phyloP scores from a whole-genome alignment of 441 rosid genomes.

The Viola pubescens region DNA sequence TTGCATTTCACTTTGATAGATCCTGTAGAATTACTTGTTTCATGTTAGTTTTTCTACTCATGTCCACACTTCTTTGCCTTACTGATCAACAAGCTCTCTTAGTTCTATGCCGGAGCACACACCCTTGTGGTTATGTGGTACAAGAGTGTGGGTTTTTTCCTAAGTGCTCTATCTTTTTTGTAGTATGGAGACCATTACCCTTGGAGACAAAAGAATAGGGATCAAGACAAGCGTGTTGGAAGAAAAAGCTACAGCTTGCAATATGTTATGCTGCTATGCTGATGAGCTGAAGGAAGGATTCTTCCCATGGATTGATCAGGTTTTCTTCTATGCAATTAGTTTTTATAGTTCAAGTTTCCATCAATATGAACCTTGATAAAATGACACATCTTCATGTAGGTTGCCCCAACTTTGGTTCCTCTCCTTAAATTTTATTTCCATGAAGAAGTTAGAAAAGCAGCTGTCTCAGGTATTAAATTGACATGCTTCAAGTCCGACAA shows the following conservation, averaged over 20 bases:
- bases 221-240: slow-evolving; percentile 96
- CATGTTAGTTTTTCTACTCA: too few relatives aligned
- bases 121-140: too few relatives aligned
- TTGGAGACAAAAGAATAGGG: slow-evolving; percentile 98
- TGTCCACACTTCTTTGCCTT: too few relatives aligned
- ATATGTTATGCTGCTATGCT: slow-evolving; percentile 98
- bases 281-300: slow-evolving; percentile 99
- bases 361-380: slow-evolving; percentile 5
- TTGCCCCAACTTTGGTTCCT: slow-evolving; percentile 92
- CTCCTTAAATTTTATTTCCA: slow-evolving; percentile 97
- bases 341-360: neutral
- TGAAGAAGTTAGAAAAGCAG: slow-evolving; percentile 99
- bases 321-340: slow-evolving; percentile 19
- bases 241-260: slow-evolving; percentile 98
- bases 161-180: slow-evolving; percentile 19
- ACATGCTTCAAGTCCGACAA: too few relatives aligned
- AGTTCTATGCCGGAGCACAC: too few relatives aligned
- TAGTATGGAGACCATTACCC: slow-evolving; percentile 99
- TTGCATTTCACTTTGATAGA: too few relatives aligned
- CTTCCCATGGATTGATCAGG: slow-evolving; percentile 99
- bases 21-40: too few relatives aligned
- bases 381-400: slow-evolving; percentile 38
- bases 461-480: slow-evolving; percentile 77
- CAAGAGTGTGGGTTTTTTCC: neutral
- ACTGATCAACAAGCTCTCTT: too few relatives aligned